These are phyloP conservation scores for Phytophthora litchii DNA, from an alignment of 352 stramenopile species.

Conservation along the genomic window DNA sequence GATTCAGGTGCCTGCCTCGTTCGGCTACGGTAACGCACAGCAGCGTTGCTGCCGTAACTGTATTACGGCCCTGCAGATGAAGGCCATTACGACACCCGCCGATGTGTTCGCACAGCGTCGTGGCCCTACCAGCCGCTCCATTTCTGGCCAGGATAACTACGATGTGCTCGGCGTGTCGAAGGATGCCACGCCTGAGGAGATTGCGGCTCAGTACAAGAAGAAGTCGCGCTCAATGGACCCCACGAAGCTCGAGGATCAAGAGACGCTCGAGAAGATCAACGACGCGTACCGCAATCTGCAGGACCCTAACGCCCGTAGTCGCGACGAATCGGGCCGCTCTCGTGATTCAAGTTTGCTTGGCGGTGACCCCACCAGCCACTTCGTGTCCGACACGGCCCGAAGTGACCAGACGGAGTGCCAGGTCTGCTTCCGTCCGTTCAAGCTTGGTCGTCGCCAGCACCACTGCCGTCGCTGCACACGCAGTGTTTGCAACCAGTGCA, in stretches of 20 bases:
- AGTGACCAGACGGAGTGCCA: conserved; percentile 89
- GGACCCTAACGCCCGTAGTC: conserved; percentile 56
- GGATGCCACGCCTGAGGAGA: conserved; percentile 74
- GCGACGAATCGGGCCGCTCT: conserved; percentile 64
- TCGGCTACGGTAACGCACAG: conserved; percentile 76
- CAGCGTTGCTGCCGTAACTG: conserved; percentile 86
- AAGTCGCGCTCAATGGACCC: conserved; percentile 72
- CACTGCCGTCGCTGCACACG: conserved; percentile 87
- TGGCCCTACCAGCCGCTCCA: conserved; percentile 52
- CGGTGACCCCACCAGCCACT: conserved; percentile 42
- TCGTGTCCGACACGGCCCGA: conserved; percentile 75
- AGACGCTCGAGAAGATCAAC: conserved; percentile 80
- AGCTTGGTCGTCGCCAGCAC: conserved; percentile 81
- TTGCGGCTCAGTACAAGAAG: conserved; percentile 78
- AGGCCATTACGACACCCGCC: conserved; percentile 84
- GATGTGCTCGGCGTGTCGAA: conserved; percentile 73
- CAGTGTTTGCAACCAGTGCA: conserved; percentile 86
- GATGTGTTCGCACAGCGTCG: conserved; percentile 88
- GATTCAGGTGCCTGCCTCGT: conserved; percentile 78
- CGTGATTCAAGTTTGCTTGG: conserved; percentile 59
- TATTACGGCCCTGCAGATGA: conserved; percentile 84
- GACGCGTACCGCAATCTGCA: conserved; percentile 79
- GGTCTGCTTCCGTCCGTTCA: conserved; percentile 89
- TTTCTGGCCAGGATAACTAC: conserved; percentile 52
- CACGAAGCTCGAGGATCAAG: conserved; percentile 62